A percentile compares a stretch with the other conserved stretches of the same genome.
Conservation (phyloP, 2,329 filamentous ascomycete genomes). For the Trichoderma sp. region DNA sequence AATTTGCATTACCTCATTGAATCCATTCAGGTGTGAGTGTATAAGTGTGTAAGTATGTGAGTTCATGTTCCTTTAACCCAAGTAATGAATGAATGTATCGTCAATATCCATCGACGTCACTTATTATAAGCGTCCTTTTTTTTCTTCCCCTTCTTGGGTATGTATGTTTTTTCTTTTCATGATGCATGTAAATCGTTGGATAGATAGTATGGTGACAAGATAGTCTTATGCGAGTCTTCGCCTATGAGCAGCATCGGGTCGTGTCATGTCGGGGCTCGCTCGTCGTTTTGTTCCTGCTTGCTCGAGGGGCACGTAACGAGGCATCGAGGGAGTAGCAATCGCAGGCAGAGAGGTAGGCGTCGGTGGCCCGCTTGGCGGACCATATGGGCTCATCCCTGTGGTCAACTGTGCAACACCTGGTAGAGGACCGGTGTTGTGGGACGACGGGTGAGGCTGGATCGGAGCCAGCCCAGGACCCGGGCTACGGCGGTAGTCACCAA, state of each 20-base stretch:
- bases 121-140: not conserved
- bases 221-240: slow-evolving; percentile 35
- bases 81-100: not conserved
- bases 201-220: not conserved
- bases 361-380: slow-evolving; percentile 16
- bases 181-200: not conserved
- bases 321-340: slow-evolving; percentile 21
- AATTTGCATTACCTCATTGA: not conserved
- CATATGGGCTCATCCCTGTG: slow-evolving; percentile 63
- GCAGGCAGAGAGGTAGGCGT: slow-evolving; percentile 16
- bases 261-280: slow-evolving; percentile 49
- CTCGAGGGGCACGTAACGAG: slow-evolving; percentile 40
- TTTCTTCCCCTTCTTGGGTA: not conserved
- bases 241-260: slow-evolving; percentile 49
- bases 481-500: slow-evolving; percentile 35
- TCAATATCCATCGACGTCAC: not conserved
- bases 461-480: slow-evolving; percentile 51
- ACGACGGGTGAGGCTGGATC: slow-evolving; percentile 49
- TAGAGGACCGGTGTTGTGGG: slow-evolving; percentile 49
- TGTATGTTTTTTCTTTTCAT: not conserved
- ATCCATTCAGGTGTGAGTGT: not conserved
- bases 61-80: not conserved
- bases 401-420: slow-evolving; percentile 65
- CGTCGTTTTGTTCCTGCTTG: slow-evolving; percentile 52
- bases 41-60: not conserved